These are phyloP conservation scores for Colletotrichum scovillei DNA, from an alignment of 2,329 filamentous ascomycete species.

Conservation along the genomic window DNA sequence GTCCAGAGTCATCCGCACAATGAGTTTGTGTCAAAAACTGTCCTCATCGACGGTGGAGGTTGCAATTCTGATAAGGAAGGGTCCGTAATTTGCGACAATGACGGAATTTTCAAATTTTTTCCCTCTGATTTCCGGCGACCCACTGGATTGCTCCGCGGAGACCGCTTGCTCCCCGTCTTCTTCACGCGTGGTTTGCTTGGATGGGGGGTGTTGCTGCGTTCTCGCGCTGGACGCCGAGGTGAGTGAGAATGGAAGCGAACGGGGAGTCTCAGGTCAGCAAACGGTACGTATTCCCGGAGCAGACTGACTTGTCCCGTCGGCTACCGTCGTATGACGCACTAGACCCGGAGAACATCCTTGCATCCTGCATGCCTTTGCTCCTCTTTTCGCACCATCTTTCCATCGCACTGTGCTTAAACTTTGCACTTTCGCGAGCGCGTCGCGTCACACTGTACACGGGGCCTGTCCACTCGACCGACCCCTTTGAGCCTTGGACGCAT, in stretches of 20 bases:
- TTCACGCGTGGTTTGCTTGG: neutral
- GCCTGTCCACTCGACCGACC: neutral
- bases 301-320: constrained; percentile 2
- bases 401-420: constrained; percentile 26
- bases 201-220: neutral
- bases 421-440: constrained; percentile 17
- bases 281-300: constrained; percentile 9
- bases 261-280: constrained; percentile 4
- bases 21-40: neutral
- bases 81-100: neutral
- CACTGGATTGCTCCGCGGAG: constrained; percentile 8
- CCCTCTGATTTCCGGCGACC: neutral
- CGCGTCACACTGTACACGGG: constrained; percentile 10
- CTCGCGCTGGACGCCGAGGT: neutral
- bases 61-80: neutral
- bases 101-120: neutral
- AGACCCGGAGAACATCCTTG: constrained; percentile 20
- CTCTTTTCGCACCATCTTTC: neutral
- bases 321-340: constrained; percentile 34
- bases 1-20: neutral
- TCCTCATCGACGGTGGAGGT: constrained; percentile 5
- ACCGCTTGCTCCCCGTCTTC: neutral
- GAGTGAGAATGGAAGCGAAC: no score
- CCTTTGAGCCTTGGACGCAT: neutral
- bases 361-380: neutral